These are phyloP conservation scores for Favolaschia claudopus DNA, from an alignment of 768 basidiomycete species.

Conservation along the genomic window DNA sequence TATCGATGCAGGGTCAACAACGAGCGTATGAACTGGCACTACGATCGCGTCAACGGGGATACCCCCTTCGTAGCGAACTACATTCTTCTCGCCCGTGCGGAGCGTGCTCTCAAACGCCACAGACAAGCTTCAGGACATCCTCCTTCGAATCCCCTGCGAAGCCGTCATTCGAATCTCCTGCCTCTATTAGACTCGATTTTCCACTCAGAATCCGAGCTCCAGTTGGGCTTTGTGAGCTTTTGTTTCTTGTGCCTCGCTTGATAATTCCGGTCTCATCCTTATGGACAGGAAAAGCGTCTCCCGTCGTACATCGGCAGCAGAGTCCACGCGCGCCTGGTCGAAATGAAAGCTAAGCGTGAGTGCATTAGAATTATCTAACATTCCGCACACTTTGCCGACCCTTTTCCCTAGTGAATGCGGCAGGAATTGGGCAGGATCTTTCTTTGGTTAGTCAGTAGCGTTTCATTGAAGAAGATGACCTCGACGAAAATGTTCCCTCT, in stretches of 20 bases:
- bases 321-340: constrained; percentile 12
- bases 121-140: neutral
- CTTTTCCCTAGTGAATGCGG: constrained; percentile 7
- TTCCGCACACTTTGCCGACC: neutral
- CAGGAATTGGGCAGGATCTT: constrained; percentile 10
- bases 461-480: neutral
- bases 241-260: too few relatives aligned
- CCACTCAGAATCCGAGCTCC: too few relatives aligned
- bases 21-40: constrained; percentile 1
- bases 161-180: too few relatives aligned
- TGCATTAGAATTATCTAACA: constrained; percentile 5
- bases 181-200: too few relatives aligned
- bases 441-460: neutral
- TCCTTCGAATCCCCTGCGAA: too few relatives aligned
- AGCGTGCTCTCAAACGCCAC: constrained; percentile 3
- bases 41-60: neutral
- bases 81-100: constrained; percentile 7
- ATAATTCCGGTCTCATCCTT: too few relatives aligned
- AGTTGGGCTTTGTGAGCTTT: too few relatives aligned
- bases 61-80: constrained; percentile 13
- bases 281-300: constrained; percentile 29
- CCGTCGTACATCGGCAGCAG: constrained; percentile 7
- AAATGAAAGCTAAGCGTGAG: constrained; percentile 11
- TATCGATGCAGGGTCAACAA: constrained; percentile 7
- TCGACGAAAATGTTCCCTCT: too few relatives aligned